Conservation (phyloP, 306 rosid genomes). For the Malus orientalis region DNA sequence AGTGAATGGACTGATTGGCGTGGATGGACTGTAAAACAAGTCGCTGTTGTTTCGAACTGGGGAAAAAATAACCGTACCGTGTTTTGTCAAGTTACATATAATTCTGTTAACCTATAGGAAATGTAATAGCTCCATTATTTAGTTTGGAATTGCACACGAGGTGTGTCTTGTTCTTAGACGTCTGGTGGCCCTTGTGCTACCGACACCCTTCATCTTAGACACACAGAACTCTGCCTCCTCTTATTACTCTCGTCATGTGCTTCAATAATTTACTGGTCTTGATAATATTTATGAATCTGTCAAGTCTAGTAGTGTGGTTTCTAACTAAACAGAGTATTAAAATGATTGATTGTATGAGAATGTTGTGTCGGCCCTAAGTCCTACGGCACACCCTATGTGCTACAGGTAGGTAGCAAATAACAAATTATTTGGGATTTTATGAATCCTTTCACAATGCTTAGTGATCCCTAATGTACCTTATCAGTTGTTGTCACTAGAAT, state of each 20-base stretch:
- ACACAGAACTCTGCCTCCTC: neutral
- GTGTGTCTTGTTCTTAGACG: neutral
- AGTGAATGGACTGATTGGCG: neutral
- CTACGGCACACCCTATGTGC: no score
- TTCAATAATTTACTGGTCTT: neutral
- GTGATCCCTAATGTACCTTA: no score
- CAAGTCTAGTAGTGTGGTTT: no score
- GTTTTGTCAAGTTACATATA: neutral
- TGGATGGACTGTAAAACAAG: slow-evolving; percentile 2
- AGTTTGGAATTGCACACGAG: neutral
- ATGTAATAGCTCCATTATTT: neutral
- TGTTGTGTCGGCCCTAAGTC: no score
- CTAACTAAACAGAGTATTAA: no score
- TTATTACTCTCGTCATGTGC: neutral
- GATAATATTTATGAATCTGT: no score
- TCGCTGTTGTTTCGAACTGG: neutral
- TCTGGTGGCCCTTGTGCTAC: neutral
- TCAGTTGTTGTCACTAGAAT: no score
- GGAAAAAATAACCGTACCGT: neutral
- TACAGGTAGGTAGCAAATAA: no score
- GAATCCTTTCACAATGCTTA: no score
- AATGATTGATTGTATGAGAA: no score
- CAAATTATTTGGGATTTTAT: no score
- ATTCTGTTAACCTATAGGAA: neutral
- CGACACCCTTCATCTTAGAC: neutral